phyloP scores from a whole-genome alignment of 805 yeast species.

The Torulaspora franciscae region DNA sequence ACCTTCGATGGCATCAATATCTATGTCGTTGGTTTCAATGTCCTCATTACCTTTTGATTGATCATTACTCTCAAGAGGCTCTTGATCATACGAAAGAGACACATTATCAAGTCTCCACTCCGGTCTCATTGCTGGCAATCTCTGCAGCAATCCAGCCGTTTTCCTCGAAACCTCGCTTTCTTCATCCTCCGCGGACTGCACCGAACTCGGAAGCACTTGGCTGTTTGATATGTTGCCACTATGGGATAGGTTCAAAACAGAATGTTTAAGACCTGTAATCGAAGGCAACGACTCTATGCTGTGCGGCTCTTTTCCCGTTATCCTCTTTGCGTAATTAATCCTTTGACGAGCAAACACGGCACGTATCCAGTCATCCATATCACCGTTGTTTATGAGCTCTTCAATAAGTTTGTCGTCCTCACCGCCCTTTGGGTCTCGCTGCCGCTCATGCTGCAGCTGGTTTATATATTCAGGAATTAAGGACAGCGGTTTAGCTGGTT shows the following conservation, averaged over 20 bases:
- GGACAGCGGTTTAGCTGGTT: constrained; percentile 22
- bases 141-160: constrained; percentile 34
- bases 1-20: constrained; percentile 1
- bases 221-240: constrained; percentile 4
- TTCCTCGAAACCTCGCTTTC: constrained; percentile 1
- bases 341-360: constrained; percentile 32
- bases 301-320: constrained; percentile 22
- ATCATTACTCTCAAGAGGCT: constrained; percentile 9
- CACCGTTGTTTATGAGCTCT: constrained; percentile 31
- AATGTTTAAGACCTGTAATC: constrained; percentile 25
- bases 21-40: constrained; percentile 7
- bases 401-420: constrained; percentile 28
- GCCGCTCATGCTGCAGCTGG: constrained; percentile 18
- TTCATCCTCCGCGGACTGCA: constrained; percentile 8
- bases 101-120: constrained; percentile 32
- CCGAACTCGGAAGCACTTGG: constrained; percentile 15
- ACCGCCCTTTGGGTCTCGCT: constrained; percentile 13
- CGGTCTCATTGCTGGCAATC: constrained; percentile 38
- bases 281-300: constrained; percentile 21
- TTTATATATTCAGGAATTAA: constrained; percentile 34
- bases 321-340: constrained; percentile 23
- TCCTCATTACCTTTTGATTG: constrained; percentile 8
- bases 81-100: constrained; percentile 29
- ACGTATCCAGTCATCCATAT: constrained; percentile 38
- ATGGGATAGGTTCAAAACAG: constrained; percentile 14